Evolutionary conservation across 2,329 filamentous ascomycete genomes (phyloP).

Genomic region (Colletotrichum sp.): DNA sequence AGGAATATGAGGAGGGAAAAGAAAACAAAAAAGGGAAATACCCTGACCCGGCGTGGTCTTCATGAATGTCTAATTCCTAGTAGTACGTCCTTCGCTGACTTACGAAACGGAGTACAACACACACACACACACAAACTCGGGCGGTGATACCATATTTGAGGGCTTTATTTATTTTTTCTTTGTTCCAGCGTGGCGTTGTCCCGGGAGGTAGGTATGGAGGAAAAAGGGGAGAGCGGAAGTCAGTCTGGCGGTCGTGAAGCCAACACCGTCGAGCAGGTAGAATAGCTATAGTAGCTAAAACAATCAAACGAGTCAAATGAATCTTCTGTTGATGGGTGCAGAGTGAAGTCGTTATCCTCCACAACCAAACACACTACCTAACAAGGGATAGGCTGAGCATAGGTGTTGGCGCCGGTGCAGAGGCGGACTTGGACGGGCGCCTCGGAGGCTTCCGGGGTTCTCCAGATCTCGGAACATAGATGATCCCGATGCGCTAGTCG

Average conservation of each 20-base stretch:
- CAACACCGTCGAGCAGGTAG: not conserved
- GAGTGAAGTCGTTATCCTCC: not conserved
- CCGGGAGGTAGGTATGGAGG: not conserved
- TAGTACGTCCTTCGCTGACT: constrained; percentile 3
- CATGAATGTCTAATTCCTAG: constrained; percentile 23
- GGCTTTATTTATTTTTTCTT: constrained; percentile 8
- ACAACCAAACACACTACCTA: too few relatives aligned
- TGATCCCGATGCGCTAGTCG: not conserved
- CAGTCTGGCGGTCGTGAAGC: not conserved
- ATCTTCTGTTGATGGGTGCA: not conserved
- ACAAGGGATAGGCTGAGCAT: not conserved
- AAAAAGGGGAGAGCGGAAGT: not conserved
- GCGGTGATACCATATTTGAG: constrained; percentile 23
- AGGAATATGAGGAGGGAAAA: not conserved
- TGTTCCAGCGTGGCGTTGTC: constrained; percentile 19
- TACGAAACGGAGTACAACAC: not conserved
- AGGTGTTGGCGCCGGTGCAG: not conserved
- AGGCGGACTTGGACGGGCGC: not conserved
- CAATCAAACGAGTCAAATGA: constrained; percentile 16
- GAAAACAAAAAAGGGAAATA: not conserved
- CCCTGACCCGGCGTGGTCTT: constrained; percentile 18
- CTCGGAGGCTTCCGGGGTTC: not conserved
- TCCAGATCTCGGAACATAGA: constrained; percentile 3
- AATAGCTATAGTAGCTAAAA: constrained; percentile 7
- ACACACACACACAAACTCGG: not conserved